Conservation (phyloP, 192 early-diverging fungal species). For the Backusella mclennaniae region DNA sequence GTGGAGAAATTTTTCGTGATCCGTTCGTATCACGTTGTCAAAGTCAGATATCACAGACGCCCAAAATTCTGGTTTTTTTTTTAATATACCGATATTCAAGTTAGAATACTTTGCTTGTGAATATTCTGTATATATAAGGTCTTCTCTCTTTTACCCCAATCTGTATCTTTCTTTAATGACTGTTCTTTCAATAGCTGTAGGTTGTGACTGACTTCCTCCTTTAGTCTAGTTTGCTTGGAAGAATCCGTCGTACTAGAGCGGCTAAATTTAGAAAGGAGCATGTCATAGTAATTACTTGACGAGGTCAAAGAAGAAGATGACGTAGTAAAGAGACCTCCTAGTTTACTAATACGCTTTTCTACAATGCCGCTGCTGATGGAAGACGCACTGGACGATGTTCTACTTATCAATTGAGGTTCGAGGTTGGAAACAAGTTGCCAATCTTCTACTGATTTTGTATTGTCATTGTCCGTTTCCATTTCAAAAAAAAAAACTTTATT, state of each 20-base stretch:
- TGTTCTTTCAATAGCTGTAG: not conserved
- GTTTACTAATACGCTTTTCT: not conserved
- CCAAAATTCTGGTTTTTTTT: conserved; percentile 77
- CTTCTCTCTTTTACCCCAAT: not conserved
- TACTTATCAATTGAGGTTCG: not conserved
- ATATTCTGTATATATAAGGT: too few relatives aligned
- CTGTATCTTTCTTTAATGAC: not conserved
- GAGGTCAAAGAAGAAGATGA: not conserved
- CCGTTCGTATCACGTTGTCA: conserved; percentile 61
- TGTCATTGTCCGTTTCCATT: not conserved
- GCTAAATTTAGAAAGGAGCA: conserved; percentile 1
- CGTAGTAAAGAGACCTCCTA: not conserved
- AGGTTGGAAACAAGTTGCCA: conserved; percentile 12
- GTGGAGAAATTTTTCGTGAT: conserved; percentile 72
- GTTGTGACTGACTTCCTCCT: not conserved
- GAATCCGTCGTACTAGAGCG: not conserved
- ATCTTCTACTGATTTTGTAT: not conserved
- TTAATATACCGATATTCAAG: not conserved
- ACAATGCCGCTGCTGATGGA: not conserved
- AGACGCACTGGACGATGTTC: not conserved
- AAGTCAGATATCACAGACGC: conserved; percentile 85
- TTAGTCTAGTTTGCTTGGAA: not conserved
- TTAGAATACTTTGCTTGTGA: not conserved
- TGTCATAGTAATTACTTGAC: conserved; percentile 1
- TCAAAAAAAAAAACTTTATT: not conserved